Evolutionary conservation across 345 rosid genomes (phyloP), one percentile per base, ranked within the genome.

Genomic region (Kernera saxatilis): DNA sequence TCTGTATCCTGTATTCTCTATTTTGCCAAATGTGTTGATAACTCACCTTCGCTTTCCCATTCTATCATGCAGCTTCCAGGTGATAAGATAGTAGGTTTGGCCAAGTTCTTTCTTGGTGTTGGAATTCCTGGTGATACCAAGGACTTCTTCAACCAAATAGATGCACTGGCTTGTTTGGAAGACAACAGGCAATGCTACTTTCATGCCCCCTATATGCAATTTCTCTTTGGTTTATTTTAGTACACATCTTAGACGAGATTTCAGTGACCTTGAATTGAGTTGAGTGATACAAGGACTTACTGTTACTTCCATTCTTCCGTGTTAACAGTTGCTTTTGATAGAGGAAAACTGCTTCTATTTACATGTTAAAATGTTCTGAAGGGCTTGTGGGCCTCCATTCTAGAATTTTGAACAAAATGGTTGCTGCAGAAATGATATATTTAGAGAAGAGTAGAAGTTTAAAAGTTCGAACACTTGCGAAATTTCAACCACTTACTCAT

Each of bases 101-200:
- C 97, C 23, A 92, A 84, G 75, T 92, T 87, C 80, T 79, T 95
- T 72, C 96, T 95, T 50, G 86, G 91, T 55, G 72, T 92, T 77
- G 98, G 94, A 76, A 76, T 84, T 85, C 96, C 96, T 64, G 92
- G 98, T 51, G 98, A 87, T 81, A 83, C 87, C 59, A 86, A 87
- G 71, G 97, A 92, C 75, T 79, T 95, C 58, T 90, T 85, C 82
- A 81, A 80, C 77, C 99, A 92, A 82, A 77, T 95, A 39, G 90
- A 88, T 63, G 88, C 99, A 14, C 81, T 95, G 67, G 86, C 94
- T 72, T 81, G 77, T 78, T 77, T 95, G 77, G 98, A 95, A 80
- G 84, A 69, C 77, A 90, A 90, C 77, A 82, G 86, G 99, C 72
- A 85, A 79, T 85, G 66, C 50, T 79, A 27, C 59, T 62, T 53